A percentile compares a stretch with the other conserved stretches of the same genome.
Conservation (phyloP, 2,329 filamentous ascomycete species). For the Diaporthe capsici region DNA sequence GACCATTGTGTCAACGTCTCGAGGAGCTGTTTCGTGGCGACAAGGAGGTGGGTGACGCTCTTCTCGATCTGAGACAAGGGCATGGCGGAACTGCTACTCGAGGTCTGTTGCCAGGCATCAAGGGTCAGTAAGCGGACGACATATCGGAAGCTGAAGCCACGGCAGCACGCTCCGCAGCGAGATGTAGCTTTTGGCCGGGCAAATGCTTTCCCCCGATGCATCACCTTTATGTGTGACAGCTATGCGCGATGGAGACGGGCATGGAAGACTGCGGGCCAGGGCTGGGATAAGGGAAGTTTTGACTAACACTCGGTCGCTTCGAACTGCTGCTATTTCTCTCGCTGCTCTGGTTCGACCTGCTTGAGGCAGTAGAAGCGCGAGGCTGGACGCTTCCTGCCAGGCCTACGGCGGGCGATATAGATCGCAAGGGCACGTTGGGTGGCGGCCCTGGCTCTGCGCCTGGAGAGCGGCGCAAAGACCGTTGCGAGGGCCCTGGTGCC, state of each 20-base stretch:
- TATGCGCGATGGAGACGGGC: slow-evolving; percentile 26
- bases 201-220: neutral
- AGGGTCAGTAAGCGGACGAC: slow-evolving; percentile 45
- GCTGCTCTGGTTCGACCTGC: slow-evolving; percentile 62
- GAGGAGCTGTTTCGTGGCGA: slow-evolving; percentile 96
- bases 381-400: slow-evolving; percentile 62
- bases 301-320: slow-evolving; percentile 72
- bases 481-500: slow-evolving; percentile 64
- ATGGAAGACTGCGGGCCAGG: slow-evolving; percentile 36
- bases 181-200: slow-evolving; percentile 1
- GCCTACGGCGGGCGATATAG: slow-evolving; percentile 71
- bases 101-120: slow-evolving; percentile 51
- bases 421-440: slow-evolving; percentile 67
- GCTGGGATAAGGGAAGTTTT: slow-evolving; percentile 37
- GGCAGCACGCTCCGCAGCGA: neutral
- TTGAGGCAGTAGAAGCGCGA: slow-evolving; percentile 76
- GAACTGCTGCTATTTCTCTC: slow-evolving; percentile 58
- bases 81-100: slow-evolving; percentile 73
- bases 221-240: neutral
- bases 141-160: neutral
- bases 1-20: slow-evolving; percentile 99
- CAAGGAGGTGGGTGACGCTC: slow-evolving; percentile 96
- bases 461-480: slow-evolving; percentile 73
- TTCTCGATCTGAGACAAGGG: slow-evolving; percentile 97
- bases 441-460: slow-evolving; percentile 72